These are phyloP conservation scores for Lentinula lateritia DNA, from an alignment of 768 basidiomycete species.

Conservation along the genomic window DNA sequence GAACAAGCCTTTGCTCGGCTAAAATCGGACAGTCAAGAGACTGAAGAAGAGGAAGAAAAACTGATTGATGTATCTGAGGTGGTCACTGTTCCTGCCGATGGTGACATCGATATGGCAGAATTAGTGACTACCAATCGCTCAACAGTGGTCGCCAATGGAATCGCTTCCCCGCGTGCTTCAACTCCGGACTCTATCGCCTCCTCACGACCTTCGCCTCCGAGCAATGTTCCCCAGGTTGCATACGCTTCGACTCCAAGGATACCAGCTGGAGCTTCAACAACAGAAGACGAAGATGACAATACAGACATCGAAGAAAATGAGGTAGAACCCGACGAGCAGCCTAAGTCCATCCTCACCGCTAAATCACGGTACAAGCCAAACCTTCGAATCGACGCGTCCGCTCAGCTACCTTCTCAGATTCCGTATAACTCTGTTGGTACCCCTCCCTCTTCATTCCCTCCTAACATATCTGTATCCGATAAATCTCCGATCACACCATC, in stretches of 20 bases:
- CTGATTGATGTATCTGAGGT: background rate
- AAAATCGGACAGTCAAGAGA: slow-evolving; percentile 22
- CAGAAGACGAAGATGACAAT: slow-evolving; percentile 11
- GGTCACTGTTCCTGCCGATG: background rate
- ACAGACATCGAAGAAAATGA: slow-evolving; percentile 5
- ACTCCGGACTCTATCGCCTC: slow-evolving; percentile 5
- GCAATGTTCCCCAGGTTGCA: background rate
- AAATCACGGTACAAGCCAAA: slow-evolving; percentile 5
- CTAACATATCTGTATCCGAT: background rate
- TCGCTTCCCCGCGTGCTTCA: slow-evolving; percentile 4
- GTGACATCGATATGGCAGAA: background rate
- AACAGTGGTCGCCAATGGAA: background rate
- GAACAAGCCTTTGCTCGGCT: slow-evolving; percentile 16
- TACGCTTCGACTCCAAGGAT: background rate
- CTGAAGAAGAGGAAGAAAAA: slow-evolving; percentile 11
- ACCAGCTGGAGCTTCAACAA: background rate
- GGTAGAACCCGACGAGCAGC: background rate
- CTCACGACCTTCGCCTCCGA: background rate
- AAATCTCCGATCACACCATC: background rate
- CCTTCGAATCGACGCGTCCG: slow-evolving; percentile 5
- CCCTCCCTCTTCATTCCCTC: background rate
- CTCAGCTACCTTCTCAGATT: background rate
- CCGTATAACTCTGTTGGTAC: background rate
- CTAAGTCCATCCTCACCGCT: background rate
- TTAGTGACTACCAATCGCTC: background rate